phyloP scores from a whole-genome alignment of 2,329 filamentous ascomycete species.

The Aspergillus niger region DNA sequence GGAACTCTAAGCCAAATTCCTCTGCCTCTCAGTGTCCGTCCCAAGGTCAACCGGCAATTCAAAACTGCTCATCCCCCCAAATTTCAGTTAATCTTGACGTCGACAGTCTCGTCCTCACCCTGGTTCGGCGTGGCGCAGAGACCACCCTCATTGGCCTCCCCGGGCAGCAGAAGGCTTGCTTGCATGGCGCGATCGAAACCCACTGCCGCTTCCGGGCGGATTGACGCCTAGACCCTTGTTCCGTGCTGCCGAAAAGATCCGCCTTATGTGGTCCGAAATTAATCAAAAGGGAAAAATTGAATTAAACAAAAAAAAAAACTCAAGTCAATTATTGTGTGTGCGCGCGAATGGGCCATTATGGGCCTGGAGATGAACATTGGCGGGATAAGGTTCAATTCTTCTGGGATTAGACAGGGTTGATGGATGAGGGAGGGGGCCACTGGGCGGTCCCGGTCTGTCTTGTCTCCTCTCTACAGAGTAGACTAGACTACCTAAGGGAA shows the following conservation, averaged over 20 bases:
- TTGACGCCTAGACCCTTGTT: conserved; percentile 24
- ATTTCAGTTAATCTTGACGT: conserved; percentile 16
- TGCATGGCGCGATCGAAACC: conserved; percentile 21
- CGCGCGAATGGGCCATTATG: too few species aligned
- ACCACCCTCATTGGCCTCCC: conserved; percentile 13
- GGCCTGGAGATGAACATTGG: too few species aligned
- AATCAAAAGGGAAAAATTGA: not conserved
- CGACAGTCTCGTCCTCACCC: conserved; percentile 12
- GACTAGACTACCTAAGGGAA: too few species aligned
- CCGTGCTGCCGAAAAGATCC: conserved; percentile 23
- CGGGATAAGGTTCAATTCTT: not conserved
- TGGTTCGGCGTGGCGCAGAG: conserved; percentile 3
- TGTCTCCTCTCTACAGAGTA: too few species aligned
- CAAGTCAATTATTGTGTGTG: conserved; percentile 3
- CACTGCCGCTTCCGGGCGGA: conserved; percentile 23
- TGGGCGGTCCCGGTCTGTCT: too few species aligned
- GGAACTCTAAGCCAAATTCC: conserved; percentile 5
- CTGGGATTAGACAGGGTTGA: not conserved
- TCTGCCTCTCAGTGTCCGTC: not conserved
- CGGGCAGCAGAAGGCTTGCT: conserved; percentile 10
- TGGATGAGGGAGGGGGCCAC: not conserved
- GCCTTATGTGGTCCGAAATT: conserved; percentile 9
- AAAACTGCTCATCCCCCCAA: not conserved
- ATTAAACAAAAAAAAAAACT: too few species aligned
- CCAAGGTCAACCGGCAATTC: not conserved